A percentile compares a stretch with the other conserved stretches of the same genome.
Conservation (phyloP, 768 basidiomycete genomes). For the Lactarius indigo region DNA sequence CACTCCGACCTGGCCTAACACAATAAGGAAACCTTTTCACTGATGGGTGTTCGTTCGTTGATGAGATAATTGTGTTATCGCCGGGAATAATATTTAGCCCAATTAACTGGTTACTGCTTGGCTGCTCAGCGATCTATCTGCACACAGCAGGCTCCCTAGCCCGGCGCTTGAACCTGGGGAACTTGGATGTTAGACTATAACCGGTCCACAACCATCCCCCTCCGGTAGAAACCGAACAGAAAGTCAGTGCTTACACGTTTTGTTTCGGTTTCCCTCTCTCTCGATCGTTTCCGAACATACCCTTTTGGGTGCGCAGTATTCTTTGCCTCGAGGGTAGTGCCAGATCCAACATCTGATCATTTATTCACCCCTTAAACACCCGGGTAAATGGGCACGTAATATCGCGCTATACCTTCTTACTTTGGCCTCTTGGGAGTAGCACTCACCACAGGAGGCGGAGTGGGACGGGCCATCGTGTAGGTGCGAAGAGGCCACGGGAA, state of each 20-base stretch:
- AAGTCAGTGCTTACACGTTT: neutral
- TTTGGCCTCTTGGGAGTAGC: neutral
- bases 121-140: conserved; percentile 1
- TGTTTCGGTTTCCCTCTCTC: neutral
- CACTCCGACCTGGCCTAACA: conserved; percentile 24
- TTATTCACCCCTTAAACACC: conserved; percentile 5
- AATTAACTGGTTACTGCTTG: neutral
- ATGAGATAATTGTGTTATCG: conserved; percentile 19
- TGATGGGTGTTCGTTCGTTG: conserved; percentile 18
- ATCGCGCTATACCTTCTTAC: neutral
- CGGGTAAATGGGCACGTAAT: neutral
- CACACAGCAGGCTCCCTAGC: neutral
- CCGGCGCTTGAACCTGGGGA: conserved; percentile 2
- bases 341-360: conserved; percentile 12
- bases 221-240: conserved; percentile 13
- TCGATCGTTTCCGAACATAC: conserved; percentile 21
- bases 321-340: neutral
- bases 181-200: neutral
- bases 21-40: conserved; percentile 19
- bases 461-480: neutral
- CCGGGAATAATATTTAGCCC: conserved; percentile 5
- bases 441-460: neutral
- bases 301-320: conserved; percentile 3
- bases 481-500: neutral
- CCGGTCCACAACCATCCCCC: neutral